Base-by-base conservation (phyloP, 352 stramenopile genomes). In the Pythium plurisporium region DNA sequence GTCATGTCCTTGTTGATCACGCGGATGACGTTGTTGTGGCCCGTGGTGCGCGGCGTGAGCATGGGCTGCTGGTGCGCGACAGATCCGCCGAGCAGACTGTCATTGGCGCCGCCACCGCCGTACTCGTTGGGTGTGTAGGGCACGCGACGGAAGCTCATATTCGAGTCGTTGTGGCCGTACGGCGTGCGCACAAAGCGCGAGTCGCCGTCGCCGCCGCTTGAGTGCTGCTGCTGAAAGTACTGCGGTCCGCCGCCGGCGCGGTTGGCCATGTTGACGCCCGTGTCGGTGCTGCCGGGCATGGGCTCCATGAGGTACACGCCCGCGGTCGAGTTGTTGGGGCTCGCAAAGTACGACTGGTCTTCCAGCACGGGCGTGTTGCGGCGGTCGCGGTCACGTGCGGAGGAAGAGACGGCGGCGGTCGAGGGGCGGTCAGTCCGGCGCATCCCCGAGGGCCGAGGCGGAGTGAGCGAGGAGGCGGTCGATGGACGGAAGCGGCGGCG, bases 1-100 rank as follows among this genome's bases (percentile, higher is more conserved):
- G 82, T 90, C 81, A 95, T 91, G 57, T 95, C 85, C 65, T 95
- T 95, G 72, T 95, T 89, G 62, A 95, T 95, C 15, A 95, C 85
- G 41, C 85, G 85, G 44, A 95, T 91, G 58, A 90, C 80, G 55
- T 87, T 91, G 64, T 89, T 83, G 45, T 82, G 70, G 51, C 66
- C 72, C 9, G 64, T 71, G 19, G 74, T 70, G 45, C 72, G 81
- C 10, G 79, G 85, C 33, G 74, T 79, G 26, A 87, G 83, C 23
- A 82, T 67, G 40, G 79, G 79, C 55, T 88, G 79, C 54, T 88
- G 79, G 59, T 79, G 43, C 33, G 59, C 23, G 17, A 67, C 58
- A 22, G 38, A 57, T 20, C 60, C 67, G 33, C 61, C 67, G 17
- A 77, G 77, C 9, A 76, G 66, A 50, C 74, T 89, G 38, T 74